Conservation (phyloP, 179 eudicot species). For the Patellifolia procumbens region DNA sequence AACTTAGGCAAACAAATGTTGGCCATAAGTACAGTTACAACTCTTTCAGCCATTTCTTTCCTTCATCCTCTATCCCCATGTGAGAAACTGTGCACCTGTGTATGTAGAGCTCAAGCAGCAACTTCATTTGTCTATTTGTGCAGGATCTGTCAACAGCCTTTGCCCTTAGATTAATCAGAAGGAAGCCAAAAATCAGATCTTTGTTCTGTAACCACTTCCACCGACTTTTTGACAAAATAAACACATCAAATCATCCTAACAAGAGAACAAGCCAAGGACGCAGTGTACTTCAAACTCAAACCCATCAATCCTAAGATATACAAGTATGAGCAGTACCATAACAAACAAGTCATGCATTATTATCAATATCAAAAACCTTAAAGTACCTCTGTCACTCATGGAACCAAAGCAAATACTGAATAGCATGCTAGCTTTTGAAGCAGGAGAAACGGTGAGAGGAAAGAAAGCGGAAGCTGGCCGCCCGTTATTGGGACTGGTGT, state of each 20-base stretch:
- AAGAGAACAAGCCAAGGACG: neutral
- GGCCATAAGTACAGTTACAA: no score
- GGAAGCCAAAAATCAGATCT: no score
- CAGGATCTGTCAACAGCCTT: no score
- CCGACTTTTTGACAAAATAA: neutral
- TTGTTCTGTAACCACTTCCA: neutral
- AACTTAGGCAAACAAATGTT: no score
- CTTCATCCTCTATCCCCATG: no score
- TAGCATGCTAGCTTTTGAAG: constrained; percentile 80
- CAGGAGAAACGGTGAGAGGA: constrained; percentile 76
- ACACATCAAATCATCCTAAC: neutral
- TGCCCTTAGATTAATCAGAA: no score
- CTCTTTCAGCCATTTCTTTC: no score
- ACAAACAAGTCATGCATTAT: neutral
- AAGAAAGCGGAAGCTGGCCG: constrained; percentile 82
- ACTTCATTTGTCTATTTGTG: no score
- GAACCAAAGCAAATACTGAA: constrained; percentile 69
- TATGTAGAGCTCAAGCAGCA: no score
- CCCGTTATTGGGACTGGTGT: constrained; percentile 63
- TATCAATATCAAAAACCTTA: no score
- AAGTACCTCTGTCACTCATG: constrained; percentile 50
- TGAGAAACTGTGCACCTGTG: no score
- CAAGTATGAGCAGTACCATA: no score
- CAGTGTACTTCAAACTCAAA: neutral
- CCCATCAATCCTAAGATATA: constrained; percentile 17